These are phyloP conservation scores for Kodamaea anthophila DNA, from an alignment of 1,139 yeast genomes.

Conservation along the genomic window DNA sequence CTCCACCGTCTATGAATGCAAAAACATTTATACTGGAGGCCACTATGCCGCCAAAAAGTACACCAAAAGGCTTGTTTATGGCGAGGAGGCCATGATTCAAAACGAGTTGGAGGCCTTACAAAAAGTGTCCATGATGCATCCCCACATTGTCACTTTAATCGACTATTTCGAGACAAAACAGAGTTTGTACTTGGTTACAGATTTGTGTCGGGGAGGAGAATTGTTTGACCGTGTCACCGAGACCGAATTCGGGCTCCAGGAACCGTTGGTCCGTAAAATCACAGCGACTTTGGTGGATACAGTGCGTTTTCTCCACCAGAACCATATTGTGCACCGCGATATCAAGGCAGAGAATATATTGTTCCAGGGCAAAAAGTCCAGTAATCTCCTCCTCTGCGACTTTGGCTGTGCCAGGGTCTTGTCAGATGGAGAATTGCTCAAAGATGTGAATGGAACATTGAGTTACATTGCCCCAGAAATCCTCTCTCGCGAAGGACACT, in stretches of 20 bases:
- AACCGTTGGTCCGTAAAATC: slow-evolving; percentile 45
- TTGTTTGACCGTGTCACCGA: slow-evolving; percentile 54
- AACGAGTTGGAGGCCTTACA: slow-evolving; percentile 52
- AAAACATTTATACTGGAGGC: slow-evolving; percentile 23
- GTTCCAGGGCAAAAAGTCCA: slow-evolving; percentile 21
- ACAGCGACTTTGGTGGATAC: slow-evolving; percentile 24
- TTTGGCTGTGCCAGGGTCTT: slow-evolving; percentile 54
- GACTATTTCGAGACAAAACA: slow-evolving; percentile 68
- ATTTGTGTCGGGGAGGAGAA: slow-evolving; percentile 66
- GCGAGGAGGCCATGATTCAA: slow-evolving; percentile 34
- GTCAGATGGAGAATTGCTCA: slow-evolving; percentile 22
- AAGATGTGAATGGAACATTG: slow-evolving; percentile 53
- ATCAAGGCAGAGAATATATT: slow-evolving; percentile 38
- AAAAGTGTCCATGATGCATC: slow-evolving; percentile 42
- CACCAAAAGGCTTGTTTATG: slow-evolving; percentile 28
- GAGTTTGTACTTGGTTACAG: slow-evolving; percentile 57
- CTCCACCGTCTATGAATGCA: slow-evolving; percentile 36
- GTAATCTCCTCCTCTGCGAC: slow-evolving; percentile 56
- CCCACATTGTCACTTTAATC: slow-evolving; percentile 49
- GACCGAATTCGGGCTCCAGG: slow-evolving; percentile 31
- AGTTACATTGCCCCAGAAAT: slow-evolving; percentile 77
- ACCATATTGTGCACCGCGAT: slow-evolving; percentile 37
- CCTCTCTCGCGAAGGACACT: slow-evolving; percentile 41
- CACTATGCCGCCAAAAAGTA: slow-evolving; percentile 39
- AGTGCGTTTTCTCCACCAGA: slow-evolving; percentile 25